A percentile compares a stretch with the other conserved stretches of the same genome.
Conservation (phyloP, 2,329 filamentous ascomycete genomes). For the Clonostachys chloroleuca region DNA sequence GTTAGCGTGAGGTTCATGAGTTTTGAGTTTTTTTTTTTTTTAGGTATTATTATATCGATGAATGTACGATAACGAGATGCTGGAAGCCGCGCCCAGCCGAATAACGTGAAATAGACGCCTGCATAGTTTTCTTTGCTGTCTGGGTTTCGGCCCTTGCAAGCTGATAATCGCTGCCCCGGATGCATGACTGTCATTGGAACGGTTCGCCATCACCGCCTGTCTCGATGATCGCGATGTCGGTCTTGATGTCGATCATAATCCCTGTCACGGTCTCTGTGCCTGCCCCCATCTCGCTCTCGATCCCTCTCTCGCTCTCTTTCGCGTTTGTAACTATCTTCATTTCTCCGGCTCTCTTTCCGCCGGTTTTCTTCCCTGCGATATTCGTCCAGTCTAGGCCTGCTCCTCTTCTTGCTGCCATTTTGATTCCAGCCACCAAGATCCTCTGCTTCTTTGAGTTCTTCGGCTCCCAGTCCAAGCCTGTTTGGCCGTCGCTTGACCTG, state of each 20-base stretch:
- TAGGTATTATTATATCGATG: too few relatives aligned
- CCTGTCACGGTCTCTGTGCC: conserved; percentile 27
- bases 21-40: too few relatives aligned
- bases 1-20: too few relatives aligned
- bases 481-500: conserved; percentile 71
- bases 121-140: too few relatives aligned
- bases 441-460: conserved; percentile 66
- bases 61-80: too few relatives aligned
- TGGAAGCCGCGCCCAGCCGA: too few relatives aligned
- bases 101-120: too few relatives aligned
- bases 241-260: conserved; percentile 15
- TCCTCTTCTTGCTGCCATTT: conserved; percentile 42
- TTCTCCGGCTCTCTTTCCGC: conserved; percentile 33
- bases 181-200: too few relatives aligned
- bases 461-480: conserved; percentile 84
- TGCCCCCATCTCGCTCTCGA: conserved; percentile 27
- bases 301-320: conserved; percentile 38
- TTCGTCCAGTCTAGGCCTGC: conserved; percentile 42
- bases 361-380: conserved; percentile 39
- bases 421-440: conserved; percentile 82
- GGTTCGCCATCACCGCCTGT: not conserved
- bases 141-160: too few relatives aligned
- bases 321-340: conserved; percentile 41
- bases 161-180: too few relatives aligned
- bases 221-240: conserved; percentile 6